Conservation (phyloP, 805 yeast genomes). For the Metschnikowia santaceciliae region DNA sequence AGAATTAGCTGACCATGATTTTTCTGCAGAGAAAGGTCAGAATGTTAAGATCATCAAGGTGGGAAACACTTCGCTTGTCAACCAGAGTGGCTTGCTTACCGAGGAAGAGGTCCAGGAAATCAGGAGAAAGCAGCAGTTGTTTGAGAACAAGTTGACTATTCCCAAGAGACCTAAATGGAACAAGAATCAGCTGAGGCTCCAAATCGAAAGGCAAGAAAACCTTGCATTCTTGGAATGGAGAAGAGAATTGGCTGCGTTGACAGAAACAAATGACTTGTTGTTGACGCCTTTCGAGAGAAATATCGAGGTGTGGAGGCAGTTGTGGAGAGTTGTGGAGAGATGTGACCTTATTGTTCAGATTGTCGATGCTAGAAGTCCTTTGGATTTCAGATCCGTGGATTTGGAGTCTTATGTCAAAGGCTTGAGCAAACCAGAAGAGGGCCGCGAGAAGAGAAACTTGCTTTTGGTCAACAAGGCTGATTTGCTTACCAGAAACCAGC, state of each 20-base stretch:
- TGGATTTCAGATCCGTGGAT: slow-evolving; percentile 84
- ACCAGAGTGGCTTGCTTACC: slow-evolving; percentile 49
- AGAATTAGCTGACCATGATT: slow-evolving; percentile 92
- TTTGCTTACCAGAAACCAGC: slow-evolving; percentile 69
- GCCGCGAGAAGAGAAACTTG: slow-evolving; percentile 62
- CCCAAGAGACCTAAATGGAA: slow-evolving; percentile 94
- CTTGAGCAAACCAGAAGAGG: slow-evolving; percentile 48
- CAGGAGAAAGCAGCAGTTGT: slow-evolving; percentile 59
- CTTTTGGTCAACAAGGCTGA: slow-evolving; percentile 93
- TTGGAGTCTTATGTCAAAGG: slow-evolving; percentile 80
- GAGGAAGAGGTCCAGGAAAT: slow-evolving; percentile 62
- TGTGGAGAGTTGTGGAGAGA: slow-evolving; percentile 97
- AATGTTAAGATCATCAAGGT: slow-evolving; percentile 82
- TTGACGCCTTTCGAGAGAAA: slow-evolving; percentile 97
- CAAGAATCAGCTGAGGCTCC: slow-evolving; percentile 61
- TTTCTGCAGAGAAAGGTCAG: slow-evolving; percentile 83
- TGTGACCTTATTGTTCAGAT: slow-evolving; percentile 93
- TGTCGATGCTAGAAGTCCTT: slow-evolving; percentile 95
- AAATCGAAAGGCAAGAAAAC: slow-evolving; percentile 82
- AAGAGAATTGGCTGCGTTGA: slow-evolving; percentile 77
- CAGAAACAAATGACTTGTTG: slow-evolving; percentile 78
- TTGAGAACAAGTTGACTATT: slow-evolving; percentile 69
- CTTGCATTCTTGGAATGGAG: slow-evolving; percentile 94
- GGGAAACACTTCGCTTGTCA: slow-evolving; percentile 45
- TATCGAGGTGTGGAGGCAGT: slow-evolving; percentile 95